Evolutionary conservation across 2,329 filamentous ascomycete genomes (phyloP).

Genomic region (Alternaria postmessia): DNA sequence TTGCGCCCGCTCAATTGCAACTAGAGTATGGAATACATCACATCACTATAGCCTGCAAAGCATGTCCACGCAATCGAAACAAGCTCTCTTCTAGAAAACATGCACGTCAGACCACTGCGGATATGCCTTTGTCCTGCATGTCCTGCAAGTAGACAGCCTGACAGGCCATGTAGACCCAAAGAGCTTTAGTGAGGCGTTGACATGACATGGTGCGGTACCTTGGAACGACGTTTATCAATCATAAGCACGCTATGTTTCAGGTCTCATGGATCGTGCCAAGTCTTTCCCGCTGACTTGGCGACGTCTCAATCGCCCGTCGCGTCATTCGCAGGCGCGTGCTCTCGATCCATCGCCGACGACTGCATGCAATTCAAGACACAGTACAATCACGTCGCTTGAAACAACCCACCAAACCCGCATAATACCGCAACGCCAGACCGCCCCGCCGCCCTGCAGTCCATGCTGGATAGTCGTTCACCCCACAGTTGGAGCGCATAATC

Average conservation of each 20-base stretch:
- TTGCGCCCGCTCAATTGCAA: background rate
- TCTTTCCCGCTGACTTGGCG: conserved; percentile 20
- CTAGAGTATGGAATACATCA: background rate
- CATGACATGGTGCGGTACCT: conserved; percentile 17
- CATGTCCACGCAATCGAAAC: conserved; percentile 22
- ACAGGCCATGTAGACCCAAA: conserved; percentile 4
- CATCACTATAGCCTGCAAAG: background rate
- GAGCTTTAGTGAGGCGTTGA: conserved; percentile 19
- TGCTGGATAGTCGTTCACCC: conserved; percentile 12
- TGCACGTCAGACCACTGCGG: conserved; percentile 7
- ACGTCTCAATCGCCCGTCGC: conserved; percentile 22
- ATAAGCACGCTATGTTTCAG: conserved; percentile 41
- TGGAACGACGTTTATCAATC: conserved; percentile 27
- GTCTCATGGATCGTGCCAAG: conserved; percentile 12
- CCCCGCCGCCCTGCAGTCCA: conserved; percentile 9
- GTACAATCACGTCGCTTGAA: conserved; percentile 31
- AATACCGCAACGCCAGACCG: conserved; percentile 14
- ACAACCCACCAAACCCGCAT: conserved; percentile 28
- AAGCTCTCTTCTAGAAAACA: conserved; percentile 13
- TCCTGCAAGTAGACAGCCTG: conserved; percentile 10
- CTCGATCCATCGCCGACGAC: background rate
- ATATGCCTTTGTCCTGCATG: conserved; percentile 17
- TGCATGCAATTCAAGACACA: background rate
- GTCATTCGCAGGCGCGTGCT: conserved; percentile 22
- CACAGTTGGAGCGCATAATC: conserved; percentile 26